These are phyloP conservation scores for Annulohypoxylon nitens DNA, from an alignment of 495 filamentous ascomycete species.

Conservation along the genomic window DNA sequence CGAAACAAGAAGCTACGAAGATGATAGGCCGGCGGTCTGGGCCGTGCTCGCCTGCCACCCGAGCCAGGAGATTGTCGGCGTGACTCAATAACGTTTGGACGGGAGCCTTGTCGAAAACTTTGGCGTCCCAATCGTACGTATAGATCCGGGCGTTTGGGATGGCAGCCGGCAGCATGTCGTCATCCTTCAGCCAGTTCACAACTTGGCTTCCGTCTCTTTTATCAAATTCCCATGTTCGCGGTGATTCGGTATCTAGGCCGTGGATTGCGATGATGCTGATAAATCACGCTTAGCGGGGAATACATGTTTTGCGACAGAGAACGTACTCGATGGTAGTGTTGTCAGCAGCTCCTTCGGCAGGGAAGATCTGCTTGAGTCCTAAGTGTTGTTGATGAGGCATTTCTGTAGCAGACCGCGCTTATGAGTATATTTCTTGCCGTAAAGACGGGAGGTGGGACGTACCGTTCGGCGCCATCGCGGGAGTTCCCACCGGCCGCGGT, in stretches of 20 bases:
- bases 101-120: conserved; percentile 30
- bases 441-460: too few relatives aligned
- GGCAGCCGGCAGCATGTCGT: conserved; percentile 46
- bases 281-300: too few relatives aligned
- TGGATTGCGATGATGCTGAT: conserved; percentile 40
- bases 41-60: neutral
- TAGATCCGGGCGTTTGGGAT: conserved; percentile 47
- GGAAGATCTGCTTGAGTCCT: too few relatives aligned
- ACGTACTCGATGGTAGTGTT: too few relatives aligned
- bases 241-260: conserved; percentile 44
- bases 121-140: conserved; percentile 48
- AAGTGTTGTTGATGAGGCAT: too few relatives aligned
- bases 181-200: conserved; percentile 51
- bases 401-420: too few relatives aligned
- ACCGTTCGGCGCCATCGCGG: too few relatives aligned
- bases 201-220: conserved; percentile 18
- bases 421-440: too few relatives aligned
- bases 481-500: too few relatives aligned
- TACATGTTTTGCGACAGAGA: too few relatives aligned
- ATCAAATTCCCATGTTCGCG: conserved; percentile 4
- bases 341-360: too few relatives aligned
- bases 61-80: conserved; percentile 17
- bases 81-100: conserved; percentile 36
- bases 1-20: neutral
- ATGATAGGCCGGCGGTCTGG: neutral